Evolutionary conservation across 2,329 filamentous ascomycete species (phyloP).

Genomic region (Verticillium klebahnii): DNA sequence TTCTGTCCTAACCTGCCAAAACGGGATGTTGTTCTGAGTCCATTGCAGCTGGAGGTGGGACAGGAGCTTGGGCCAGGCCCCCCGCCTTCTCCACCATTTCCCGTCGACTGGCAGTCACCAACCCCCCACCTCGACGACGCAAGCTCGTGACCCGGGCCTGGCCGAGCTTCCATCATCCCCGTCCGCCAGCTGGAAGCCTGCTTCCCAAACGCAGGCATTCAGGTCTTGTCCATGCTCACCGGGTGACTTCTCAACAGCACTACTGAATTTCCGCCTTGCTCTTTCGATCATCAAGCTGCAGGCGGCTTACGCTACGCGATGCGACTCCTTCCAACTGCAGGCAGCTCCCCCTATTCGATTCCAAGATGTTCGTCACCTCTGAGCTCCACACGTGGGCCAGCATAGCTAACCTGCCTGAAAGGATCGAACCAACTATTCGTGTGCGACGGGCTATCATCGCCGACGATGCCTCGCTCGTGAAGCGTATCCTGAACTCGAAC

Average conservation of each 20-base stretch:
- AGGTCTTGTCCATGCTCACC: neutral
- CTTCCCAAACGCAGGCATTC: neutral
- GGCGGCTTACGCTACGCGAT: neutral
- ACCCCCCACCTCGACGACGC: neutral
- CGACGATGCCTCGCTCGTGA: constrained; percentile 66
- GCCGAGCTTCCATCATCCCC: neutral
- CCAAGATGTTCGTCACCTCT: neutral
- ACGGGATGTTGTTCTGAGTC: too few relatives aligned
- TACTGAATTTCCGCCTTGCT: neutral
- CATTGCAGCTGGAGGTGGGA: neutral
- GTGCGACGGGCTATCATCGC: constrained; percentile 77
- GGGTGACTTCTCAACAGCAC: neutral
- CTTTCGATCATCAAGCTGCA: neutral
- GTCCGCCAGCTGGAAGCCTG: neutral
- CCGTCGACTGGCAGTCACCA: neutral
- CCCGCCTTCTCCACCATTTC: neutral
- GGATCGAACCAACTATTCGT: constrained; percentile 73
- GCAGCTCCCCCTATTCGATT: neutral
- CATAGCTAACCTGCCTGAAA: constrained; percentile 22
- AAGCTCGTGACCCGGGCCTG: neutral
- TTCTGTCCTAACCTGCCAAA: too few relatives aligned
- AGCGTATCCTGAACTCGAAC: constrained; percentile 71
- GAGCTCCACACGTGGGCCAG: neutral
- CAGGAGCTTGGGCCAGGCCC: neutral
- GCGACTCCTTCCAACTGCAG: neutral